phyloP scores from a whole-genome alignment of 208 protist genomes.

The Crithidia brevicula region DNA sequence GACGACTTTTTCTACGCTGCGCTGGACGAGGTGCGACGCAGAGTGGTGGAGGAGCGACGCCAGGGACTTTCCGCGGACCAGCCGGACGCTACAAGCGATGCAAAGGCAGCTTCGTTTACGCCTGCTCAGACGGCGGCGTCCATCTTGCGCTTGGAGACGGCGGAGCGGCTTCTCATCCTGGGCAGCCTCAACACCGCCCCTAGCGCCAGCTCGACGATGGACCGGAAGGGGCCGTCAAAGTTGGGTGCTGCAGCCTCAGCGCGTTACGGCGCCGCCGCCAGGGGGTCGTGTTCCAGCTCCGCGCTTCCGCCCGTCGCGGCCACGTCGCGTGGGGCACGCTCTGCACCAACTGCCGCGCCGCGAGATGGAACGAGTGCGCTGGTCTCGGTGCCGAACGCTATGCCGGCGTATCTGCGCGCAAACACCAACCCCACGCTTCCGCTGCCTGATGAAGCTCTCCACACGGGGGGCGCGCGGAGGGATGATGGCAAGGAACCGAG shows the following conservation, averaged over 20 bases:
- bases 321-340: not conserved
- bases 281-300: not conserved
- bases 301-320: constrained; percentile 1
- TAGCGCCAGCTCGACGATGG: constrained; percentile 2
- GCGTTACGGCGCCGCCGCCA: not conserved
- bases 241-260: not conserved
- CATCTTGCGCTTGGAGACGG: constrained; percentile 49
- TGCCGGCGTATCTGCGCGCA: constrained; percentile 14
- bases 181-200: constrained; percentile 16
- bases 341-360: not conserved
- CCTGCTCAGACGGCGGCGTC: constrained; percentile 38
- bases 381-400: constrained; percentile 2
- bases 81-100: not conserved
- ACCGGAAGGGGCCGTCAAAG: constrained; percentile 29
- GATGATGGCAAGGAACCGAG: not conserved
- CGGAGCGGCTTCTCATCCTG: constrained; percentile 51
- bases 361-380: constrained; percentile 6
- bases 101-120: not conserved
- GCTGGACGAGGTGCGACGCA: constrained; percentile 69
- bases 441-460: not conserved
- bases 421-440: not conserved
- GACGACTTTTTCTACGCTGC: constrained; percentile 90
- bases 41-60: constrained; percentile 65
- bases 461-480: too few relatives aligned
- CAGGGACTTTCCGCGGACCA: constrained; percentile 13